Conservation (phyloP, 2,329 filamentous ascomycete genomes). For the Colletotrichum sp. region DNA sequence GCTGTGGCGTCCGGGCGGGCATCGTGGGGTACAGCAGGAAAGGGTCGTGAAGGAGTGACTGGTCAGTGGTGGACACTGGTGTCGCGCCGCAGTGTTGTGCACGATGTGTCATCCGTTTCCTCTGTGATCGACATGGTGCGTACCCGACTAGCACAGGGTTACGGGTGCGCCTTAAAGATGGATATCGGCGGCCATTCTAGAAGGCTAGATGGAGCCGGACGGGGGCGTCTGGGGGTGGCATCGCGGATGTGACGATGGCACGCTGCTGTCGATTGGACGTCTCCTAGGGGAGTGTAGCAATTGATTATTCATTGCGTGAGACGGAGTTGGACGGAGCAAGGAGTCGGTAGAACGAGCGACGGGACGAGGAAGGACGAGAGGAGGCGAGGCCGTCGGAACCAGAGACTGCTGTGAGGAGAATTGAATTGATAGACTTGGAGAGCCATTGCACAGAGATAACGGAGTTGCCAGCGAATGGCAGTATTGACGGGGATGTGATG, state of each 20-base stretch:
- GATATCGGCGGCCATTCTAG: not conserved
- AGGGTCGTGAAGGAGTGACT: not conserved
- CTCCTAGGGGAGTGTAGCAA: not conserved
- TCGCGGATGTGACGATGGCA: constrained; percentile 7
- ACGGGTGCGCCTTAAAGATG: not conserved
- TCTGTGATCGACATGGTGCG: not conserved
- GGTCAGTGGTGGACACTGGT: not conserved
- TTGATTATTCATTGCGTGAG: not conserved
- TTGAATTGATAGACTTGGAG: not conserved
- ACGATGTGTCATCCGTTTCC: constrained; percentile 14
- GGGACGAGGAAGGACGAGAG: not conserved
- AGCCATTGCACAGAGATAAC: not conserved
- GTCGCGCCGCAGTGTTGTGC: not conserved
- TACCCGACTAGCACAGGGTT: not conserved
- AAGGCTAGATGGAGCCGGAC: not conserved
- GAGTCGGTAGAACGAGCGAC: not conserved
- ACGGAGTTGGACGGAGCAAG: constrained; percentile 2
- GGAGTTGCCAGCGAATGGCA: not conserved
- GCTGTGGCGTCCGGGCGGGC: not conserved
- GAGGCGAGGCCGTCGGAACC: not conserved
- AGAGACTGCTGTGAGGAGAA: not conserved
- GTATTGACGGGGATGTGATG: not conserved
- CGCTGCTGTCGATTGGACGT: not conserved
- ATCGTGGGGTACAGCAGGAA: constrained; percentile 1
- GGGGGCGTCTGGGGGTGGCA: not conserved